phyloP scores from a whole-genome alignment of 1,284 basidiomycete species.

The Xerocomus minutiporus region DNA sequence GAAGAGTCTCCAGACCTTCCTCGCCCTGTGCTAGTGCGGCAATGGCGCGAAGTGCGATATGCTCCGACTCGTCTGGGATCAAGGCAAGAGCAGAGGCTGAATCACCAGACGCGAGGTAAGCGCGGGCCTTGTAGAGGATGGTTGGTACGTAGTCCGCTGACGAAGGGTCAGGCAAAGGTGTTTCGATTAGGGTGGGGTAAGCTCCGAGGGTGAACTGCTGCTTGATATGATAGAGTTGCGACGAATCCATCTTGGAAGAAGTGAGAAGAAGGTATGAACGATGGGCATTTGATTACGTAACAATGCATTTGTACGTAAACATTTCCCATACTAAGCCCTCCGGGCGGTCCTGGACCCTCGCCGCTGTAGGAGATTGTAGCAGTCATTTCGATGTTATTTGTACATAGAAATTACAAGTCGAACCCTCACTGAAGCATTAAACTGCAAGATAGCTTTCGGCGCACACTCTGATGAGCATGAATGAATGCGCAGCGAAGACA shows the following conservation, averaged over 20 bases:
- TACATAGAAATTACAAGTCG: no score
- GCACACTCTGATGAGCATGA: no score
- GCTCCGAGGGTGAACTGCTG: conserved; percentile 82
- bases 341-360: no score
- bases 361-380: no score
- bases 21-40: conserved; percentile 65
- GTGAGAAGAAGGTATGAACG: background rate
- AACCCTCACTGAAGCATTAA: no score
- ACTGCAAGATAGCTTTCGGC: no score
- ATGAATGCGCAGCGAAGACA: no score
- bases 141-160: conserved; percentile 62
- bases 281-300: no score
- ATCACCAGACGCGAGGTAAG: conserved; percentile 74
- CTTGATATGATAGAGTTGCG: conserved; percentile 78
- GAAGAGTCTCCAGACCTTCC: conserved; percentile 70
- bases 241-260: conserved; percentile 59
- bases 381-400: no score
- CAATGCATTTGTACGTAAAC: no score
- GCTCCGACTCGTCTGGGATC: conserved; percentile 55
- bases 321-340: no score
- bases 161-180: conserved; percentile 53
- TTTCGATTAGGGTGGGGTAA: conserved; percentile 54
- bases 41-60: conserved; percentile 68
- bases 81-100: conserved; percentile 52
- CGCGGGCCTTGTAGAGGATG: conserved; percentile 79